Percentiles rank a stretch among this genome's conserved stretches.
Evolutionary conservation across 768 basidiomycete genomes (phyloP).

Genomic region (Rhodotorula babjevae): DNA sequence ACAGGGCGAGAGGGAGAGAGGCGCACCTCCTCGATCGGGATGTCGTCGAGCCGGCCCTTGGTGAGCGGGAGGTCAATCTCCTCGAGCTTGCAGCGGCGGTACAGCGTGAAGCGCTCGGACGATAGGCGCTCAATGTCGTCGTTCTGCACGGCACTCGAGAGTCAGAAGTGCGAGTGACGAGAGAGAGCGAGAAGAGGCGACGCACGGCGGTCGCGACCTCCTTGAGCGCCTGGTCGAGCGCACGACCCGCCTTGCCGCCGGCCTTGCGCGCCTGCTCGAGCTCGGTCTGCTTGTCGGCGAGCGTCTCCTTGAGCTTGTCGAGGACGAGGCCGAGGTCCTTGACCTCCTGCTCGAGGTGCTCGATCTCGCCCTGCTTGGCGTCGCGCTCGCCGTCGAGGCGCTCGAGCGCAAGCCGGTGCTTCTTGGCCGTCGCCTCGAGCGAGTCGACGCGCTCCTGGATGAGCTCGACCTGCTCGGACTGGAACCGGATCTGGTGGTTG

Average conservation of each 20-base stretch:
- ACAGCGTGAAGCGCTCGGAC: constrained; percentile 76
- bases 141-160: constrained; percentile 56
- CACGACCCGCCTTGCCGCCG: constrained; percentile 69
- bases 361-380: constrained; percentile 19
- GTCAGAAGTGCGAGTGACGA: background rate
- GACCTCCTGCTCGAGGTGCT: constrained; percentile 28
- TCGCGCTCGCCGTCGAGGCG: constrained; percentile 18
- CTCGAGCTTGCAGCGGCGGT: constrained; percentile 88
- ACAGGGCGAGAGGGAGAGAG: background rate
- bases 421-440: constrained; percentile 56
- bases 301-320: constrained; percentile 52
- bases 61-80: constrained; percentile 77
- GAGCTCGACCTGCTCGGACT: constrained; percentile 65
- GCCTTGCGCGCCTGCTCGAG: constrained; percentile 59
- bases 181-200: background rate
- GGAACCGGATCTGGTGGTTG: constrained; percentile 79
- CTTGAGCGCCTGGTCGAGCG: constrained; percentile 79
- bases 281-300: constrained; percentile 47
- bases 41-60: constrained; percentile 70
- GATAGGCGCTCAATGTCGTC: constrained; percentile 87
- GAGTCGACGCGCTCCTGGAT: constrained; percentile 61
- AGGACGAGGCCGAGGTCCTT: constrained; percentile 34
- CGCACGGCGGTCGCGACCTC: constrained; percentile 76
- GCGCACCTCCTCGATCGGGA: constrained; percentile 86
- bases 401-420: constrained; percentile 45